phyloP scores from a whole-genome alignment of 2,329 filamentous ascomycete species.

The Raffaelea deltoideospora region DNA sequence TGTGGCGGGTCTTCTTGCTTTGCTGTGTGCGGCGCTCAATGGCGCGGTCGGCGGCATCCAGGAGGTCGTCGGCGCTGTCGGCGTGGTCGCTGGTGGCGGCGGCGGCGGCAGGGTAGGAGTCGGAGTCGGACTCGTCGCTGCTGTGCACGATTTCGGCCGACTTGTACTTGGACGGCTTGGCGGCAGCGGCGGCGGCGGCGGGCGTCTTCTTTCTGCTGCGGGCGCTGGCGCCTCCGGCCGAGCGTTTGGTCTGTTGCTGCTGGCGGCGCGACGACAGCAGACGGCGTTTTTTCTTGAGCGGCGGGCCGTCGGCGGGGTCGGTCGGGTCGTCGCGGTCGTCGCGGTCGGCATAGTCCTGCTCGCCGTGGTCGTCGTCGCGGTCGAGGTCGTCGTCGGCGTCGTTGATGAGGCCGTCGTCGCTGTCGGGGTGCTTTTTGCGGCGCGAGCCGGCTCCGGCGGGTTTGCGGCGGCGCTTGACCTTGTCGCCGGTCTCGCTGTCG shows the following conservation, averaged over 20 bases:
- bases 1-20: too few species aligned
- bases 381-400: not conserved
- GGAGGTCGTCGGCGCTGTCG: constrained; percentile 11
- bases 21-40: constrained; percentile 22
- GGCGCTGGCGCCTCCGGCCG: too few species aligned
- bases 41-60: constrained; percentile 17
- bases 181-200: constrained; percentile 11
- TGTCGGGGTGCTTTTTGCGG: constrained; percentile 17
- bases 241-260: too few species aligned
- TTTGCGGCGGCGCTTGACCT: constrained; percentile 63
- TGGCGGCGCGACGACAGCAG: constrained; percentile 19
- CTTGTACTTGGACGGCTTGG: constrained; percentile 57
- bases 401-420: not conserved
- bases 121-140: constrained; percentile 40
- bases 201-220: constrained; percentile 21
- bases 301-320: constrained; percentile 30
- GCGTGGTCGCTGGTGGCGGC: too few species aligned
- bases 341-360: constrained; percentile 22
- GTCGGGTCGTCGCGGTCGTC: constrained; percentile 14
- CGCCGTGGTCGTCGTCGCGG: not conserved
- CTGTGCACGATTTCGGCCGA: constrained; percentile 72
- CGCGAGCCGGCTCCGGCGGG: constrained; percentile 20
- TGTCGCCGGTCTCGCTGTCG: constrained; percentile 69
- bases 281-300: constrained; percentile 47
- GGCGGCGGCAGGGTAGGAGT: constrained; percentile 31